These are phyloP conservation scores for Pseudogymnoascus sp. DNA, from an alignment of 2,329 filamentous ascomycete species.

Conservation along the genomic window DNA sequence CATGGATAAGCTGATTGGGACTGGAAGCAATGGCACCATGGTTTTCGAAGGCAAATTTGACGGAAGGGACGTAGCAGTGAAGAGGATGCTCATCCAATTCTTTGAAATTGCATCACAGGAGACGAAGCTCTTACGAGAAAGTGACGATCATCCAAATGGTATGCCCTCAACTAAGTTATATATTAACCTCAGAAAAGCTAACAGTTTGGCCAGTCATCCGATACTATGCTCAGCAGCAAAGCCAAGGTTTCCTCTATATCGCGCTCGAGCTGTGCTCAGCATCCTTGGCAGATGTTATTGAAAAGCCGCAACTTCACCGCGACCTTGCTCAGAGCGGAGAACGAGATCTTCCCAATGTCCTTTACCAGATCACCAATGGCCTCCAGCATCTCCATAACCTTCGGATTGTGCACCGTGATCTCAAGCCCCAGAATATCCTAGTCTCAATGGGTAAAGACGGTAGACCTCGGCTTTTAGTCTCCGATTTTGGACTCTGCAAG, in stretches of 20 bases:
- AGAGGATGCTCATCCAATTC: conserved; percentile 92
- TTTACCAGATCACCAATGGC: conserved; percentile 85
- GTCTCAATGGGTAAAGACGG: conserved; percentile 65
- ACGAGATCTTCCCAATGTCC: conserved; percentile 65
- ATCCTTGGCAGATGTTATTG: conserved; percentile 83
- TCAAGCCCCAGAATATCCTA: conserved; percentile 96
- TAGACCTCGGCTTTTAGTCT: conserved; percentile 80
- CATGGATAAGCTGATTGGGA: conserved; percentile 54
- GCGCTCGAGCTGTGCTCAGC: conserved; percentile 90
- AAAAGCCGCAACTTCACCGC: conserved; percentile 59
- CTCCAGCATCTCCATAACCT: conserved; percentile 82
- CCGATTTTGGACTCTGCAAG: conserved; percentile 96
- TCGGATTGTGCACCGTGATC: conserved; percentile 90
- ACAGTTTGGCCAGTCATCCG: conserved; percentile 60
- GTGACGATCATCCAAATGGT: conserved; percentile 88
- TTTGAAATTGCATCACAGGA: conserved; percentile 94
- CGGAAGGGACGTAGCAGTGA: conserved; percentile 86
- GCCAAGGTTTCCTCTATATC: conserved; percentile 89
- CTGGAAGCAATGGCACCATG: conserved; percentile 92
- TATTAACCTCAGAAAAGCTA: conserved; percentile 17
- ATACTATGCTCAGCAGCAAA: conserved; percentile 87
- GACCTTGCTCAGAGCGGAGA: conserved; percentile 65
- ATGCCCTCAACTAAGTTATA: conserved; percentile 19
- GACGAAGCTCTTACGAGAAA: conserved; percentile 81
- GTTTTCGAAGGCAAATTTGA: conserved; percentile 95